Base-by-base conservation (phyloP, 1,284 basidiomycete genomes). In the Porogramme epimiltina region DNA sequence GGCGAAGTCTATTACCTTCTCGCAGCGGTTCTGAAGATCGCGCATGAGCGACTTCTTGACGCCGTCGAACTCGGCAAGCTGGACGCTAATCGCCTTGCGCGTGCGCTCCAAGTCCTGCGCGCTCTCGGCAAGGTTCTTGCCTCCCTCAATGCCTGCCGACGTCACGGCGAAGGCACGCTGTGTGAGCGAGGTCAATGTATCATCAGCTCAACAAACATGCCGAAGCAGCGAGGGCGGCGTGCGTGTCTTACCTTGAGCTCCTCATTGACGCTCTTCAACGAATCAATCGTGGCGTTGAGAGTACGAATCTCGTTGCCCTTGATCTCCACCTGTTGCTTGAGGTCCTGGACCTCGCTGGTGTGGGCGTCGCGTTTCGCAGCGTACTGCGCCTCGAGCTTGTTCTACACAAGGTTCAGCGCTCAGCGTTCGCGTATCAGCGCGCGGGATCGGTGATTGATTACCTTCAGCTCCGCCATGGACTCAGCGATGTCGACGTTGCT, bases 11-110 rank as follows among this genome's bases (percentile, higher is more conserved):
- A 76, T 57, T 51, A 93, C 95, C 87, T 99, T 99, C 79, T 99
- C 97, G 71, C 97, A 99, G 41, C 97, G 94, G 72, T 99, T 98
- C 77, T 98, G 97, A 60, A 99, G 76, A 77, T 99, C 97, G 44
- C 94, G 89, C 91, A 99, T 98, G 61, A 99, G 82, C 55, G 91
- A 96, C 79, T 98, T 97, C 84, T 99, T 99, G 68, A 98, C 94
- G 31, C 91, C 89, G 70, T 99, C 97, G 70, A 99, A 99, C 70
- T 99, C 97, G 60, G 95, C 91, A 59, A 98, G 86, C 69, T 99
- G 97, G 20, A 94, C 87, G 61, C 95, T 95, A 76, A 98, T 95
- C 18, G 93, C 92, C 75, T 98, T 98, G 63, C 97, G 87, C 45
- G 93, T 95, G 47, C 95, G 83, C 73, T 99, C 98, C 63, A 99